Evolutionary conservation across 306 rosid genomes (phyloP), one percentile per base, ranked within the genome.

Genomic region (Alnus glutinosa): DNA sequence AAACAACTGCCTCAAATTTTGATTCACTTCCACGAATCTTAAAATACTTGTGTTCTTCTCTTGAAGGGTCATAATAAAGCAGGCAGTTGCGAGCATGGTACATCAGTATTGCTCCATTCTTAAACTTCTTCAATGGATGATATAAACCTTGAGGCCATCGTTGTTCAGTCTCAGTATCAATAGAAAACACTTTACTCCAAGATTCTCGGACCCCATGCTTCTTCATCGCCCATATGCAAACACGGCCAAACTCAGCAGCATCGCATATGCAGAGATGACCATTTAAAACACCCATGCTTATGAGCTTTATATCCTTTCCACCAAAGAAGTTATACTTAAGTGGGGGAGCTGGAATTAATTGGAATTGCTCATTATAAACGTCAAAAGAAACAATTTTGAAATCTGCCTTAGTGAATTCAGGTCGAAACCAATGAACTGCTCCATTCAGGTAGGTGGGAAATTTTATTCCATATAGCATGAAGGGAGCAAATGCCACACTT

Each of bases 361-460:
- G 57, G 54, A 83, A 81, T n/a, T 18, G 39, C 80, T 79, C 86
- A 19, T 23, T 74, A 10, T 58, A 5, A 42, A 42, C 7, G 8
- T 42, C 8, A 42, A 42, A 42, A 42, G 7, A 42, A 42, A 42
- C 46, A 42, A 42, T 23, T 23, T 23, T 5, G 7, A 7, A 42
- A 5, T 42, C 46, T 1, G 46, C 1, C 46, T 42, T 4, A 8
- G 1, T 1, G 1, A 42, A 42, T 4, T 42, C 7, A 11, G 0
- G 1, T 59, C 7, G 6, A 55, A 79, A 58, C 78, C 81, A 79
- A n/a, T 79, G 74, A 48, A 82, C 8, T 5, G 80, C 61, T 46
- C 86, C 84, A 2, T 74, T 39, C 8, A 73, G 9, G 44, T 67
- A 73, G 75, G 54, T 79, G 18, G 80, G 71, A 52, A 23, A 71